Conservation (phyloP, 805 yeast species). For the Brettanomyces nanus region DNA sequence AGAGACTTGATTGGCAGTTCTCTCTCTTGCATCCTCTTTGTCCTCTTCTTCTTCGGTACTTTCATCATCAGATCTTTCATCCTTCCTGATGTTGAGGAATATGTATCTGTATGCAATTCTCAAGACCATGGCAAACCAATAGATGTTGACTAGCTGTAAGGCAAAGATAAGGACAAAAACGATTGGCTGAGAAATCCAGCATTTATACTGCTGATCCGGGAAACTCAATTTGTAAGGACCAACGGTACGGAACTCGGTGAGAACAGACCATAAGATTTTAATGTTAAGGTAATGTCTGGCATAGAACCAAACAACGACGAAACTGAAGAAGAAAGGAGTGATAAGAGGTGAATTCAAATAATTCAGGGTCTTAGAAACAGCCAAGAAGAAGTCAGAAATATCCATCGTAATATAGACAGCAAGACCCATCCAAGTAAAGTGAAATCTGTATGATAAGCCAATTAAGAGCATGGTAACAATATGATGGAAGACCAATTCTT, state of each 20-base stretch:
- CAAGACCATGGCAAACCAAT: conserved; percentile 79
- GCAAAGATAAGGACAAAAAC: conserved; percentile 72
- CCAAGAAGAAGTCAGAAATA: conserved; percentile 81
- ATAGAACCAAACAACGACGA: conserved; percentile 74
- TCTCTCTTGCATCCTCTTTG: conserved; percentile 12
- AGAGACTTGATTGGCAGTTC: background rate
- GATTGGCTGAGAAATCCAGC: conserved; percentile 91
- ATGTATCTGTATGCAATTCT: conserved; percentile 68
- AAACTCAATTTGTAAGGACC: conserved; percentile 79
- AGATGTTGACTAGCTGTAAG: conserved; percentile 75
- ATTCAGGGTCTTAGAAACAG: conserved; percentile 78
- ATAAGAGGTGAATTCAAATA: conserved; percentile 65
- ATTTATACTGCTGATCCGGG: conserved; percentile 89
- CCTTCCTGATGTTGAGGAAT: conserved; percentile 52
- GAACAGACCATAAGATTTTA: conserved; percentile 71
- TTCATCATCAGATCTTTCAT: conserved; percentile 86
- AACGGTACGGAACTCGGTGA: conserved; percentile 78
- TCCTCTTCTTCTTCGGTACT: conserved; percentile 39
- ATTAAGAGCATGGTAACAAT: conserved; percentile 83
- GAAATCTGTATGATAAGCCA: conserved; percentile 83
- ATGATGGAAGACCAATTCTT: conserved; percentile 89
- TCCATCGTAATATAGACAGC: conserved; percentile 94
- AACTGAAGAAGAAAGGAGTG: conserved; percentile 59
- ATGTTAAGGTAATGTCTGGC: conserved; percentile 82
- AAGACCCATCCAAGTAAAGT: conserved; percentile 93